Base-by-base conservation (phyloP, 345 rosid species). In the Boechera divaricarpa region DNA sequence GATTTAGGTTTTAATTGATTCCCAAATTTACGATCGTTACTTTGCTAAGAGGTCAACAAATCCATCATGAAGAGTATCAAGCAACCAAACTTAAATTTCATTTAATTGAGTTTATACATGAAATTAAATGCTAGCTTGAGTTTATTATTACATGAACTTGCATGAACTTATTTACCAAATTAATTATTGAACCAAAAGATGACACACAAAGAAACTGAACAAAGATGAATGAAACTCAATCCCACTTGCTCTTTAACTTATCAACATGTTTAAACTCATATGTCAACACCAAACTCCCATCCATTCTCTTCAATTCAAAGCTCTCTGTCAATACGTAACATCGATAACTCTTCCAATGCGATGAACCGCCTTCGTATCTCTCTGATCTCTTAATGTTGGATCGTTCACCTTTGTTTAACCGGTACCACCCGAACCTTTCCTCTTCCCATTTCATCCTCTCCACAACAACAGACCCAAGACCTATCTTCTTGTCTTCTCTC, bases 381-480 rank as follows among this genome's bases (percentile, higher is more conserved):
- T 78, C 85, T 10, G 35, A 71, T 57, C 68, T 78, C 58, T 82
- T 80, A 26, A 89, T 79, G 32, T 18, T 72, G 47, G 71, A 76
- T 24, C 18, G 45, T 10, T 47, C 64, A 4, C 29, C 75, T 2
- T 59, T 51, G 47, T 72, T 53, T 31, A 74, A 53, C 90, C 28
- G 28, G 28, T 26, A 26, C 28, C 93, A 88, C 13, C 90, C 93
- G 15, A 87, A 81, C 60, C 77, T 83, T 45, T 83, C 91, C 77
- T 82, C 76, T 75, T 85, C 89, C 89, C 86, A 83, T 67, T 72
- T 86, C 89, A 91, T 89, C 69, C 85, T 84, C 80, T 89, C 92
- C 13, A 81, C 67, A 10, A 85, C 84, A 7, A 63, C 82, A 55
- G 65, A 38, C 24, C 91, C 83, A 59, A 91, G 69, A 45, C 92